A percentile compares a stretch with the other conserved stretches of the same genome.
Conservation (phyloP, 495 filamentous ascomycete genomes). For the Sabuloglossum arenarium region DNA sequence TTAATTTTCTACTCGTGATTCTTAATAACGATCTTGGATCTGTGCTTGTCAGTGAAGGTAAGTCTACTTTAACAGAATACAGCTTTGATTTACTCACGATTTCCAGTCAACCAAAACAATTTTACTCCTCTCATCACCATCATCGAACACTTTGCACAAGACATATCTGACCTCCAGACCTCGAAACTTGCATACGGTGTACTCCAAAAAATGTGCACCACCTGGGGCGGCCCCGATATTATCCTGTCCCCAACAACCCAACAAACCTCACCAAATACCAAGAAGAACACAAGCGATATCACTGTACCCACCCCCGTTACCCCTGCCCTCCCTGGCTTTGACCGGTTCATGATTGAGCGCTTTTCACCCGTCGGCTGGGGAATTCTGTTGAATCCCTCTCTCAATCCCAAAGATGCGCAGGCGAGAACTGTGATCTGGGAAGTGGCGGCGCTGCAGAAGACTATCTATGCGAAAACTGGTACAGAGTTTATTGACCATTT, state of each 20-base stretch:
- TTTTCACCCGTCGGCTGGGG: constrained; percentile 82
- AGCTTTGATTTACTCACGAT: neutral
- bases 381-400: constrained; percentile 49
- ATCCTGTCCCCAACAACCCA: constrained; percentile 26
- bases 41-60: constrained; percentile 65
- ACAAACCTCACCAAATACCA: constrained; percentile 17
- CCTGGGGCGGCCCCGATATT: constrained; percentile 72
- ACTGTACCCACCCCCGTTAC: constrained; percentile 18
- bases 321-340: constrained; percentile 62
- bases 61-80: constrained; percentile 11
- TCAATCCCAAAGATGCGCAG: constrained; percentile 70
- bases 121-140: constrained; percentile 74
- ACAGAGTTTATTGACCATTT: constrained; percentile 34
- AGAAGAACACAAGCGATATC: constrained; percentile 1
- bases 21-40: constrained; percentile 73
- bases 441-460: constrained; percentile 63
- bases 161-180: constrained; percentile 50
- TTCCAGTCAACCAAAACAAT: constrained; percentile 49
- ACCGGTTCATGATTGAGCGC: constrained; percentile 66
- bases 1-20: constrained; percentile 72
- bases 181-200: constrained; percentile 73
- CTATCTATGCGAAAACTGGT: constrained; percentile 72
- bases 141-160: constrained; percentile 63
- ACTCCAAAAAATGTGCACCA: constrained; percentile 50
- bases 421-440: constrained; percentile 67